phyloP scores from a whole-genome alignment of 2,329 filamentous ascomycete species.

The Colletotrichum lini region DNA sequence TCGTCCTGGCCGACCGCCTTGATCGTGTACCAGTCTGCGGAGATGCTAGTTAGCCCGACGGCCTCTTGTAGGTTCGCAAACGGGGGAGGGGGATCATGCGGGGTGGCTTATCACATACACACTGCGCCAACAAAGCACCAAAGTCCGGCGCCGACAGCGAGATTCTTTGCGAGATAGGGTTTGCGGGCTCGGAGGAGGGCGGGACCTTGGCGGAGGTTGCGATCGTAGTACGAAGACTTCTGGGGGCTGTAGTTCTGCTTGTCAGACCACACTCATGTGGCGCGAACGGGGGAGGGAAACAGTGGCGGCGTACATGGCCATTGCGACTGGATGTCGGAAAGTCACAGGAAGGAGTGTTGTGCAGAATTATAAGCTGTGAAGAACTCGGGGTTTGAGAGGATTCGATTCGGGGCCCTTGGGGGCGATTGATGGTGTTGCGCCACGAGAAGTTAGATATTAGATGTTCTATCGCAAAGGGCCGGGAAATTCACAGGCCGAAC shows the following conservation, averaged over 20 bases:
- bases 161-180: slow-evolving; percentile 93
- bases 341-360: not conserved
- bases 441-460: slow-evolving; percentile 30
- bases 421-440: slow-evolving; percentile 23
- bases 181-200: slow-evolving; percentile 92
- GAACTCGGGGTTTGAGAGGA: not conserved
- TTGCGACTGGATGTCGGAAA: not conserved
- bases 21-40: slow-evolving; percentile 74
- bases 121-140: slow-evolving; percentile 84
- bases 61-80: not conserved
- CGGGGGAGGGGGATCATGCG: not conserved
- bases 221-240: slow-evolving; percentile 88
- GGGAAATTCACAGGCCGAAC: slow-evolving; percentile 23
- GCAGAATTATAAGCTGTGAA: not conserved
- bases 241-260: slow-evolving; percentile 54
- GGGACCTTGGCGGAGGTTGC: slow-evolving; percentile 85
- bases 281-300: not conserved
- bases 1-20: slow-evolving; percentile 94
- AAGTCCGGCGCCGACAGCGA: slow-evolving; percentile 83
- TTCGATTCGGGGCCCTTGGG: not conserved
- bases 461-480: slow-evolving; percentile 28
- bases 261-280: slow-evolving; percentile 36
- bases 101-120: slow-evolving; percentile 76
- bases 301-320: slow-evolving; percentile 30
- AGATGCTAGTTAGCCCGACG: not conserved